Evolutionary conservation across 257 asterid genomes (phyloP), one percentile per base, ranked within the genome.

Genomic region (Phtheirospermum japonicum): DNA sequence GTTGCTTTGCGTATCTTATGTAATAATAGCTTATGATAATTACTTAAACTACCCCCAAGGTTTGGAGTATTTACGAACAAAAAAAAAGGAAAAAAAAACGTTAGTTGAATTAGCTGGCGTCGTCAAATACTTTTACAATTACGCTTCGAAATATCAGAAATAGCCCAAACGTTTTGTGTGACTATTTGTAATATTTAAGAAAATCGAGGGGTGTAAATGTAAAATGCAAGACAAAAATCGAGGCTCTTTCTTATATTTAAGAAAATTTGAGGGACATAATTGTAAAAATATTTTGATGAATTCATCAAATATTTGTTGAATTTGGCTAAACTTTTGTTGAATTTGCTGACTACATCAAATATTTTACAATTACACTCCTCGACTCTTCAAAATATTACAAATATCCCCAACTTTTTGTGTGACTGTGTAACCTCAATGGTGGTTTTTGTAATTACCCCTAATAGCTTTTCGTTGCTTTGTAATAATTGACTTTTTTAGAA

Each of bases 401-500:
- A 23, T 23, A 23, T 23, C 28, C 3, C 3, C 28, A 23, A 23
- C 28, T 23, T 23, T 23, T 3, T 1, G 28, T 3, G 28, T 23
- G 28, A 23, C 28, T 23, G 45, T 39, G 2, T 7, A 9, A 18
- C n/a, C 48, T 40, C 48, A 40, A 40, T n/a, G 48, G 28, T 49
- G 5, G 17, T 7, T 14, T 49, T 7, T 10, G 10, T 49, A 49
- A 49, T 28, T n/a, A 1, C 2, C 26, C 7, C 9, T 48, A n/a
- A 17, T 17, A 14, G 30, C 55, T 49, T n/a, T n/a, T n/a, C n/a
- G n/a, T n/a, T n/a, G n/a, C n/a, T 49, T 46, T 16, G 40, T 36
- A 36, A 36, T 7, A 9, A 36, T 69, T n/a, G n/a, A 67, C 57
- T 57, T 76, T 75, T 78, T 75, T 81, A 86, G 95, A 79, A 82